Base-by-base conservation (phyloP, 257 asterid species). In the Rhazya stricta region DNA sequence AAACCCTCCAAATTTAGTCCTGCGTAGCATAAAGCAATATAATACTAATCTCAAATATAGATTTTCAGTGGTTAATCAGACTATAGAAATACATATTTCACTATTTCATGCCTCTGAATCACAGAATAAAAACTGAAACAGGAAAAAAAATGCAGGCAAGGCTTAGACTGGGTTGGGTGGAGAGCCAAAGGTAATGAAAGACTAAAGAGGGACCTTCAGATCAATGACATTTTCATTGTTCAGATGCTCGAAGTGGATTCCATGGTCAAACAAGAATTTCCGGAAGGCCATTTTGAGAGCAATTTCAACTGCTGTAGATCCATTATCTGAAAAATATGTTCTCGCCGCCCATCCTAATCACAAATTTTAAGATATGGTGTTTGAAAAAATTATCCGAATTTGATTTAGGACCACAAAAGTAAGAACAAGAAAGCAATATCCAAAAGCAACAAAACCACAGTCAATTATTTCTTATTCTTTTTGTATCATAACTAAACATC, bases 211-310 rank as follows among this genome's bases (percentile, higher is more conserved):
- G 68, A 88, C 99, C 97, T 92, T 92, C 76, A 95, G 91, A 80
- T 92, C 86, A 78, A 91, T 78, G 79, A 42, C 72, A 50, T 69
- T 86, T 77, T 84, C 87, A 70, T 53, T 78, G 67, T 76, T 79
- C 76, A 62, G 78, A 68, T 74, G 80, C 77, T 85, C 90, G 69
- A 79, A 74, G 75, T 79, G 79, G 74, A 78, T 62, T 57, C 82
- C 80, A 78, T 83, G 88, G 78, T 92, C 97, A 78, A 85, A 81
- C 86, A 95, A 82, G 84, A 90, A 92, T 86, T 91, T 95, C 78
- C 99, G 92, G 69, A 95, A 89, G 76, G 99, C 99, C 98, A 92
- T 95, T 85, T 95, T 95, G 61, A 95, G 91, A 74, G 99, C 97
- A 81, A 95, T 91, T 88, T 95, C 99, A 79, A 95, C 84, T 70